Conservation (phyloP, 2,329 filamentous ascomycete genomes). For the Ceratocystis huliohia region DNA sequence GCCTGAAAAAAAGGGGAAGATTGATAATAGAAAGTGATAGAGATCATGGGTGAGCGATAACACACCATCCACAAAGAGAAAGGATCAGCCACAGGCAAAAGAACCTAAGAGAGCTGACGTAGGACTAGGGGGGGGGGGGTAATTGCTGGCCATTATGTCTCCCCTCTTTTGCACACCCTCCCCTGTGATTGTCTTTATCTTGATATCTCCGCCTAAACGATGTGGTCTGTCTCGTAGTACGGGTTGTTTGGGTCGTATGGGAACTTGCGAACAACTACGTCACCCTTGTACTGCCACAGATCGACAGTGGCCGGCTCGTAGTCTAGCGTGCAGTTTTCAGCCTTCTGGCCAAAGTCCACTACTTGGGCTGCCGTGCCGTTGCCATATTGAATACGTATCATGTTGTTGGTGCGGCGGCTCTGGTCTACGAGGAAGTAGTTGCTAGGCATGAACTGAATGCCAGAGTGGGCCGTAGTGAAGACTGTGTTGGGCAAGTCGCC, state of each 20-base stretch:
- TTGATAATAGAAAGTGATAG: neutral
- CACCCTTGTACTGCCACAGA: conserved; percentile 26
- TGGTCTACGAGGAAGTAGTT: conserved; percentile 24
- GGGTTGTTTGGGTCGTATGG: conserved; percentile 22
- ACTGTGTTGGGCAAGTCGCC: conserved; percentile 27
- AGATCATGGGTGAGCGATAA: neutral
- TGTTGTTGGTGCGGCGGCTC: conserved; percentile 27
- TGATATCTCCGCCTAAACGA: conserved; percentile 13
- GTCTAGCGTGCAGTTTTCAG: conserved; percentile 26
- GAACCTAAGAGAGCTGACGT: neutral
- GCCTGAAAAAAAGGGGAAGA: neutral
- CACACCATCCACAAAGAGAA: neutral
- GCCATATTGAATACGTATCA: conserved; percentile 30
- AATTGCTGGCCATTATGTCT: neutral
- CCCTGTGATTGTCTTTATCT: neutral
- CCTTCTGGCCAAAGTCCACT: conserved; percentile 28
- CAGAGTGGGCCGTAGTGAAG: conserved; percentile 27
- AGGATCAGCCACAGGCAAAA: neutral
- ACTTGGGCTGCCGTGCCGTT: conserved; percentile 27
- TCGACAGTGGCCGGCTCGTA: conserved; percentile 26
- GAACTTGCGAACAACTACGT: conserved; percentile 23
- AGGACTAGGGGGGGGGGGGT: neutral
- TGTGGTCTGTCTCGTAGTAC: conserved; percentile 19
- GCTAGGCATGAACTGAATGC: conserved; percentile 28
- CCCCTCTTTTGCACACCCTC: neutral